phyloP scores from a whole-genome alignment of 768 basidiomycete genomes.

The Ramaria sp. region DNA sequence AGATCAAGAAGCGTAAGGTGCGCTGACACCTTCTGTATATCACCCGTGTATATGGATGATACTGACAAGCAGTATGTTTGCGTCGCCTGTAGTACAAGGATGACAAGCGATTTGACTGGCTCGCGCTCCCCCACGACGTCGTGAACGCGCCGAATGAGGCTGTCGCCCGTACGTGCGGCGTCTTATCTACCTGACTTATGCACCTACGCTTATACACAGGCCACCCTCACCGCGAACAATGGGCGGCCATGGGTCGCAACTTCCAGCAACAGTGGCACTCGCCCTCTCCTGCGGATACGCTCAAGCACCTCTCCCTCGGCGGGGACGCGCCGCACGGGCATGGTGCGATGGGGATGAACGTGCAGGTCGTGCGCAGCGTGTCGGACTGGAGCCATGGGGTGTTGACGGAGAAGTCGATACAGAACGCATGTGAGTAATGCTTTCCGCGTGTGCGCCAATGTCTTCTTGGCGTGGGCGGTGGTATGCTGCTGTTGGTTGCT shows the following conservation, averaged over 20 bases:
- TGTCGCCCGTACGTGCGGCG: constrained; percentile 37
- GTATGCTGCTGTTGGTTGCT: background rate
- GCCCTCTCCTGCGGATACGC: no score
- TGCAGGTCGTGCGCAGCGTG: constrained; percentile 80
- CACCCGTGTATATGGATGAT: background rate
- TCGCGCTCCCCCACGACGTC: constrained; percentile 72
- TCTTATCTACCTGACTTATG: background rate
- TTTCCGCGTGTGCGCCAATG: constrained; percentile 14
- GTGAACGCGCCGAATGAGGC: constrained; percentile 53
- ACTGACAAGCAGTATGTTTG: background rate
- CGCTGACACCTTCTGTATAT: background rate
- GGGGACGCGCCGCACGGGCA: constrained; percentile 33
- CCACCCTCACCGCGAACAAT: constrained; percentile 61
- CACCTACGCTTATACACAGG: constrained; percentile 18
- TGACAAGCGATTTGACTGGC: constrained; percentile 42
- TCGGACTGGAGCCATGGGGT: constrained; percentile 94
- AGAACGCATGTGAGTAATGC: constrained; percentile 88
- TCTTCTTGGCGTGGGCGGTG: background rate
- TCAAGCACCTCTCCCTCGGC: no score
- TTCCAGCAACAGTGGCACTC: constrained; percentile 24
- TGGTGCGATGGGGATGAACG: constrained; percentile 50
- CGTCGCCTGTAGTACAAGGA: constrained; percentile 19
- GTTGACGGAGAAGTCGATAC: constrained; percentile 81
- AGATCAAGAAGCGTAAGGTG: constrained; percentile 76
- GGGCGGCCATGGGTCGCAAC: constrained; percentile 42